Evolutionary conservation across 345 rosid species (phyloP).

Genomic region (Brassica napus): Da-Ae NC_063442.1:43200001-43200500

Average conservation of each 20-base stretch:
- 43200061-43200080: slow-evolving; percentile 2
- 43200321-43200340: background rate
- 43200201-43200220: background rate
- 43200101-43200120: slow-evolving; percentile 62
- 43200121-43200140: slow-evolving; percentile 65
- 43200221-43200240: background rate
- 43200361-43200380: slow-evolving; percentile 4
- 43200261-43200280: background rate
- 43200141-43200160: slow-evolving; percentile 74
- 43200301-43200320: background rate
- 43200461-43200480: slow-evolving; percentile 28
- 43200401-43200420: background rate
- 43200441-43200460: background rate
- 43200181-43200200: background rate
- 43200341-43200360: background rate
- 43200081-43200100: slow-evolving; percentile 59
- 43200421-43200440: slow-evolving; percentile 23
- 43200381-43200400: slow-evolving; percentile 1
- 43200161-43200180: background rate
- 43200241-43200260: slow-evolving; percentile 11
- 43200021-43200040: slow-evolving; percentile 74
- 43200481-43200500: background rate
- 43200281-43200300: background rate
- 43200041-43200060: slow-evolving; percentile 49
- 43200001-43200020: slow-evolving; percentile 94